Evolutionary conservation across 352 stramenopile genomes (phyloP).

Genomic region (Globisporangium apiculatum): DNA sequence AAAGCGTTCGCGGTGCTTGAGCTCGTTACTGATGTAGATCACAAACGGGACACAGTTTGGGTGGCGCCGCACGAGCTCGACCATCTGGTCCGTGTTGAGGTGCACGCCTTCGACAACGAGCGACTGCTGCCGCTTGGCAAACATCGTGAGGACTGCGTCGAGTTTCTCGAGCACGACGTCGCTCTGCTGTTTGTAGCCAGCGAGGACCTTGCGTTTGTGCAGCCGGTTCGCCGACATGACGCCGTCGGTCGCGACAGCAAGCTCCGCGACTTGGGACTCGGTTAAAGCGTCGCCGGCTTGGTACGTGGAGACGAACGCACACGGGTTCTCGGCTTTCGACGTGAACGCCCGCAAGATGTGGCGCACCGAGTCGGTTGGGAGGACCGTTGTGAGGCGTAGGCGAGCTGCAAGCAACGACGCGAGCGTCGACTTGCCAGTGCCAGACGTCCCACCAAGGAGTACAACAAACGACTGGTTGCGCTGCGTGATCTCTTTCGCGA

Average conservation of each 20-base stretch:
- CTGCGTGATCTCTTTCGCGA: constrained; percentile 84
- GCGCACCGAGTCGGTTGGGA: constrained; percentile 82
- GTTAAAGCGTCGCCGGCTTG: constrained; percentile 76
- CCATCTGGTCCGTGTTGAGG: constrained; percentile 77
- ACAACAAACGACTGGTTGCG: constrained; percentile 82
- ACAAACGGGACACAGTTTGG: constrained; percentile 83
- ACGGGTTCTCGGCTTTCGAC: constrained; percentile 72
- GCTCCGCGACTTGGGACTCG: constrained; percentile 38
- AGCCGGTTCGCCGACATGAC: constrained; percentile 66
- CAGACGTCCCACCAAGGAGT: constrained; percentile 79
- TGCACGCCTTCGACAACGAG: constrained; percentile 85
- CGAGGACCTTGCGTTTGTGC: constrained; percentile 77
- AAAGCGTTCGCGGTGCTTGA: constrained; percentile 83
- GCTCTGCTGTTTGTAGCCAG: constrained; percentile 79
- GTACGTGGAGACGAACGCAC: constrained; percentile 83
- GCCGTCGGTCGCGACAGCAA: constrained; percentile 19
- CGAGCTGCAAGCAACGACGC: constrained; percentile 67
- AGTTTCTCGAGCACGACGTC: constrained; percentile 80
- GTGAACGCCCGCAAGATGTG: constrained; percentile 79
- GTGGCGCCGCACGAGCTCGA: constrained; percentile 70
- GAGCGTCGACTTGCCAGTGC: constrained; percentile 83
- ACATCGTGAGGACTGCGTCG: constrained; percentile 79
- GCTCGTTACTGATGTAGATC: constrained; percentile 88
- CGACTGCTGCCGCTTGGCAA: constrained; percentile 73
- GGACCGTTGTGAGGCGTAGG: constrained; percentile 73